Base-by-base conservation (phyloP, 805 yeast genomes). In the Ogataea nitratoaversa region DNA sequence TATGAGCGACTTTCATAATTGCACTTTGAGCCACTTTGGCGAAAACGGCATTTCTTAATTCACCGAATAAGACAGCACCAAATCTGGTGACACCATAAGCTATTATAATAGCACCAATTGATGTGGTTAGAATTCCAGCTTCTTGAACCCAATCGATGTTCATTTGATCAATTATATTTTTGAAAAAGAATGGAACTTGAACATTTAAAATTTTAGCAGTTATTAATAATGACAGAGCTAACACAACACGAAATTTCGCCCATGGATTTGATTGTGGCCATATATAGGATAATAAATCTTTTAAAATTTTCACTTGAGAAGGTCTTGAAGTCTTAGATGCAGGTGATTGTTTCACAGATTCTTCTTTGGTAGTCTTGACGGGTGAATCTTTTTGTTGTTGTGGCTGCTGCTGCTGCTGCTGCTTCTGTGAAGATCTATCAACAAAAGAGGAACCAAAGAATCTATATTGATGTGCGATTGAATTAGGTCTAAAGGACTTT, bases 1-100 rank as follows among this genome's bases (percentile, higher is more conserved):
- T 86, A 36, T 80, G 70, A 2, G 98, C 96, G 27, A 93, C 97
- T 39, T 82, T 75, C 59, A 88, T 78, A 53, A 93, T 91, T 19
- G 99, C 97, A 53, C 81, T 79, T 62, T 93, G 99, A 11, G 96
- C 95, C 23, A 93, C 99, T 19, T 84, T 77, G 0, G 98, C 97
- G 68, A 93, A 93, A 5, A 93, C 80, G 0, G 99, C 99, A 59
- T 93, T 93, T 52, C 98, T 71, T 47, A 93, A 68, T 60, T 93
- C 99, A 24, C 98, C 98, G 63, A 93, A 87, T 13, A 93, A 63
- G 2, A 91, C 95, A 4, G 98, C 84, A 23, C 98, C 96, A 56
- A 93, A 88, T 43, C 99, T 70, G 0, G 98, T 95, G 14, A 85
- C 80, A 40, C 99, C 99, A 58, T 93, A 93, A 0, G 95, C 95